Evolutionary conservation across 495 filamentous ascomycete species (phyloP), one percentile per base, ranked within the genome.

Genomic region (Halenospora varia): DNA sequence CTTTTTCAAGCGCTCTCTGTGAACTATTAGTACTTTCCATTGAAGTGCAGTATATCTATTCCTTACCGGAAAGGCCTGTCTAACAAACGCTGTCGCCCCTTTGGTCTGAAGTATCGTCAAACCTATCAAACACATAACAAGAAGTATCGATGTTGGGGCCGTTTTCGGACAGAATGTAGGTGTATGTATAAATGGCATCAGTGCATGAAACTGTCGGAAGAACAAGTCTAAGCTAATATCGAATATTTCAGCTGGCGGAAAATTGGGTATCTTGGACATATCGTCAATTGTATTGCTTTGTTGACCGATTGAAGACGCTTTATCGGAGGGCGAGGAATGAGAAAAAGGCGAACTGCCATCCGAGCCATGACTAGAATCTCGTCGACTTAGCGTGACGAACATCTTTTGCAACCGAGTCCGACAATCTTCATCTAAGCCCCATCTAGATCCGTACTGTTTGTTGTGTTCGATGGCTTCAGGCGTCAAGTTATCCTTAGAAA

Each of bases 201-300:
- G 68, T 3, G 76, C 74, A 55, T 79, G 74, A 53, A 78, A 80
- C 9, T 74, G 73, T 44, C 75, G 73, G 53, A 81, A 77, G 55
- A 74, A 81, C 17, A 78, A 62, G 49, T 81, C 78, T n/a, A 81
- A 66, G n/a, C 75, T 75, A 69, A 79, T 78, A 60, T 81, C 77
- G n/a, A 81, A 63, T n/a, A 79, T 72, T 55, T 80, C 77, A 8
- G 75, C 73, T 6, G 76, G 75, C 48, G 78, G 78, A 39, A 80
- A 81, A 19, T 62, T 69, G 57, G 10, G 25, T 25, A 69, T 61
- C 46, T 62, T 54, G 48, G 42, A 46, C 42, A 46, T 8, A 8
- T 46, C 42, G 8, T 46, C 42, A 8, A 17, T n/a, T 46, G 19
- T 46, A 46, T 17, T 46, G 17, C 17, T 46, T 58, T 68, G 8